Evolutionary conservation across 164 flowering plant species (phyloP), one percentile per base, ranked within the genome.

Genomic region (Akebia trifoliata): DNA sequence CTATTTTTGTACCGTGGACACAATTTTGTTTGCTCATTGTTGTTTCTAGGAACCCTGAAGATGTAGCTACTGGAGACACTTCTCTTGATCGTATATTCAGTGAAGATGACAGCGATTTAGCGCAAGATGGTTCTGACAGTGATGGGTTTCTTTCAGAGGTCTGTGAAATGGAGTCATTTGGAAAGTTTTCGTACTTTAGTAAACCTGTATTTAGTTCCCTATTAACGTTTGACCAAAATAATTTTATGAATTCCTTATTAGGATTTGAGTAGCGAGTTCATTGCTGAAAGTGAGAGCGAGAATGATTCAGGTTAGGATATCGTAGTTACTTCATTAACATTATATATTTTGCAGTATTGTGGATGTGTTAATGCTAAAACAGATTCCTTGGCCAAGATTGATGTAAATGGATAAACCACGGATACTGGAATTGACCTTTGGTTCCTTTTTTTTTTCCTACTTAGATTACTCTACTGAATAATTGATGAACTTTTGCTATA

Each of bases 91-190:
- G 71, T 5, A 38, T 83, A 40, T 80, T 83, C 35, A 48, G 70
- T 69, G 87, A 83, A 26, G 79, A 82, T 61, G 86, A 79, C 8
- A 67, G 61, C 24, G 74, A 75, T 55, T 55, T 63, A 42, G 59
- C 18, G 42, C 80, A 46, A 59, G 85, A 80, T 60, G 79, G 55
- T 56, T 87, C 96, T 49, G 94, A 84, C 22, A 87, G 92, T 81
- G 97, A 93, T 77, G 97, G 87, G 50, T 80, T 64, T 71, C 85
- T 90, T 60, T 80, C 94, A 31, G 99, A 90, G 99, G 99, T 87
- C 40, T 47, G 66, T 35, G 48, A 26, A 57, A 49, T 53, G 54
- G 42, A 30, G 34, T 50, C 10, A 9, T 47, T 18, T 25, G 46
- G 14, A 57, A 18, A 15, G 10, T 34, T 30, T 25, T 29, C 2